Conservation (phyloP, 2,329 filamentous ascomycete genomes). For the Teratosphaeria destructans region DNA sequence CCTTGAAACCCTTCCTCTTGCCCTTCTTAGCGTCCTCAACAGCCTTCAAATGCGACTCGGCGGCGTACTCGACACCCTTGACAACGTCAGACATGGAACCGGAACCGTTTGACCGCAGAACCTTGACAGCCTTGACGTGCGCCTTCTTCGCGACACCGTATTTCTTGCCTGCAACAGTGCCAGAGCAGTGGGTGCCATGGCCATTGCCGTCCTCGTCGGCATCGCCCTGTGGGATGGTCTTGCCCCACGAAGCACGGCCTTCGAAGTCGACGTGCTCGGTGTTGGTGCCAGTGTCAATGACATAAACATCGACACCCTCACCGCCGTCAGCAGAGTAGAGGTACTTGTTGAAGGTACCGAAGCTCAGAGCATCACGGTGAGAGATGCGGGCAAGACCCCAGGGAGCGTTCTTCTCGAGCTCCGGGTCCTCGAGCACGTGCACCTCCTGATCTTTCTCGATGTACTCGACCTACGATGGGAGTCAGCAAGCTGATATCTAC, state of each 20-base stretch:
- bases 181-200: conserved; percentile 98
- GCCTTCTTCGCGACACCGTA: conserved; percentile 99
- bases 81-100: conserved; percentile 98
- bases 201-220: conserved; percentile 90
- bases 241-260: conserved; percentile 90
- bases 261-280: conserved; percentile 91
- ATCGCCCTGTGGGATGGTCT: conserved; percentile 82
- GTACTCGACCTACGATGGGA: conserved; percentile 68
- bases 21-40: conserved; percentile 70
- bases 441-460: conserved; percentile 93
- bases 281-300: conserved; percentile 97
- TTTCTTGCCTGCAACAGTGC: conserved; percentile 94
- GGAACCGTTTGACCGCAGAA: conserved; percentile 91
- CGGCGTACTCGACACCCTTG: conserved; percentile 94
- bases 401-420: conserved; percentile 84
- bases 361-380: conserved; percentile 76
- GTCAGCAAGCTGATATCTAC: background rate
- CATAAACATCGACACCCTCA: conserved; percentile 96
- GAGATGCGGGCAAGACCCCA: conserved; percentile 99
- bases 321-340: conserved; percentile 80
- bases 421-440: conserved; percentile 56
- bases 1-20: conserved; percentile 95
- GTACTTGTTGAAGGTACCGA: conserved; percentile 97
- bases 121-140: conserved; percentile 93
- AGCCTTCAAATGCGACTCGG: conserved; percentile 65